phyloP scores from a whole-genome alignment of 2,329 filamentous ascomycete species.

The Alternaria arbusti region DNA sequence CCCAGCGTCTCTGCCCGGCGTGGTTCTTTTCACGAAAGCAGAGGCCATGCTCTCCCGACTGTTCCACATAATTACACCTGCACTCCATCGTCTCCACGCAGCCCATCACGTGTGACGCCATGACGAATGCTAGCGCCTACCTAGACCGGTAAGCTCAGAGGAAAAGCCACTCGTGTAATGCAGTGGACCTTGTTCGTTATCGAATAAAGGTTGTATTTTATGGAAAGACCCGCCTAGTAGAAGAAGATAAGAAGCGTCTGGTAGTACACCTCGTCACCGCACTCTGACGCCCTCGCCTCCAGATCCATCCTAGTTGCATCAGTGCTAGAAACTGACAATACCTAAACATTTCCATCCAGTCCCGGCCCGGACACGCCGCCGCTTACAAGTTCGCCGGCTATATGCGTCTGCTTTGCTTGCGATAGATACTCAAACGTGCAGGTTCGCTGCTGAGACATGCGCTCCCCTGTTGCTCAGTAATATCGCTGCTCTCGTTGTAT shows the following conservation, averaged over 20 bases:
- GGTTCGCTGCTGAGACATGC: constrained; percentile 10
- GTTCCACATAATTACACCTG: not conserved
- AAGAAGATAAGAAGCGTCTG: constrained; percentile 17
- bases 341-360: constrained; percentile 13
- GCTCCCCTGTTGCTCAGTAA: not conserved
- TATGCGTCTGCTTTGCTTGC: constrained; percentile 12
- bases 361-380: constrained; percentile 6
- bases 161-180: constrained; percentile 2
- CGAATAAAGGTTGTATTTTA: constrained; percentile 24
- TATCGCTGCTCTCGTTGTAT: not conserved
- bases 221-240: constrained; percentile 21
- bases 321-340: constrained; percentile 36
- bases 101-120: constrained; percentile 14
- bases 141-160: constrained; percentile 4
- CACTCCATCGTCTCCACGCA: constrained; percentile 8
- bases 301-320: constrained; percentile 31
- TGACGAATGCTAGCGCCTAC: constrained; percentile 12
- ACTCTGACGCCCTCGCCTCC: constrained; percentile 33
- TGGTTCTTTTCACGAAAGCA: not conserved
- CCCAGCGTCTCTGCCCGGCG: not conserved
- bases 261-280: constrained; percentile 1
- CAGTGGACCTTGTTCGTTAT: not conserved
- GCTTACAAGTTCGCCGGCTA: constrained; percentile 11
- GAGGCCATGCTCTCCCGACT: not conserved
- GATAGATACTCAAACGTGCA: constrained; percentile 10